Evolutionary conservation across 1,284 basidiomycete genomes (phyloP).

Genomic region (Ustilago bromivora): DNA sequence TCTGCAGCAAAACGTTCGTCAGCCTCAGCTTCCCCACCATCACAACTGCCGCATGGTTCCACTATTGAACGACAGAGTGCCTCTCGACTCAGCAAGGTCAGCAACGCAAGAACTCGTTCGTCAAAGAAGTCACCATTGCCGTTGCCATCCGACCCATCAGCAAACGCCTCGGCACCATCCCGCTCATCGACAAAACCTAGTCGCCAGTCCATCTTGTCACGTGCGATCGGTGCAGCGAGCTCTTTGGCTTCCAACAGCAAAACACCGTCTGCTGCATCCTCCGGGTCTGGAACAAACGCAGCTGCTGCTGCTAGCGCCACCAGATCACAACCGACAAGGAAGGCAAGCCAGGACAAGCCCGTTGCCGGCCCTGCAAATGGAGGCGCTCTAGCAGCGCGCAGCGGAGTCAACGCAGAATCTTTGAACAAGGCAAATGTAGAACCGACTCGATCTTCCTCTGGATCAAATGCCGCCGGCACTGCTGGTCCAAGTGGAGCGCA

Average conservation of each 20-base stretch:
- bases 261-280: background rate
- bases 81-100: constrained; percentile 18
- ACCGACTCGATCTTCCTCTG: constrained; percentile 24
- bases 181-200: constrained; percentile 9
- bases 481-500: constrained; percentile 3
- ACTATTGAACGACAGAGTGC: constrained; percentile 11
- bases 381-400: background rate
- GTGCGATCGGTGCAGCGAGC: constrained; percentile 27
- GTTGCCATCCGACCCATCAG: constrained; percentile 18
- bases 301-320: background rate
- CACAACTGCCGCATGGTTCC: constrained; percentile 2
- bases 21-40: constrained; percentile 20
- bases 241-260: constrained; percentile 17
- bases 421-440: constrained; percentile 15
- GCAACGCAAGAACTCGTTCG: constrained; percentile 8
- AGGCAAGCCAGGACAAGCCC: constrained; percentile 11
- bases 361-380: constrained; percentile 1
- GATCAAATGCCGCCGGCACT: constrained; percentile 19
- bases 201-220: constrained; percentile 26
- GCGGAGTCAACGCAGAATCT: constrained; percentile 2
- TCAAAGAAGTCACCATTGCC: constrained; percentile 22
- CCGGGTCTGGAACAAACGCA: background rate
- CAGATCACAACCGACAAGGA: constrained; percentile 4
- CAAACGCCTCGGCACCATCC: constrained; percentile 14
- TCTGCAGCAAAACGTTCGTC: constrained; percentile 15